Base-by-base conservation (phyloP, 2,329 filamentous ascomycete genomes). In the Fusarium succisae region DNA sequence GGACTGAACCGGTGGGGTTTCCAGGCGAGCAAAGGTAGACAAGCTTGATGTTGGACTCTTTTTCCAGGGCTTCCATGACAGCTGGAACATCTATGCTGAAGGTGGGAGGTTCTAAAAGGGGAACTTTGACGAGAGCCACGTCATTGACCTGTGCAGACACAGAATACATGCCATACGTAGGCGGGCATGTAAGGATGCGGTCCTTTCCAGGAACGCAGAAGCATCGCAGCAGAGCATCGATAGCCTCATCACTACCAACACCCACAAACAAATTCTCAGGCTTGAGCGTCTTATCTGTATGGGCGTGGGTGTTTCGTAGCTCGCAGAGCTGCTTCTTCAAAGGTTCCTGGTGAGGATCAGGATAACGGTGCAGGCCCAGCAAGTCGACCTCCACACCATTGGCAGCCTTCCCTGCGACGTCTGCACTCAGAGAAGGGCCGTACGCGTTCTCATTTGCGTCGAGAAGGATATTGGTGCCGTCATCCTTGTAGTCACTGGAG, bases 361-460 rank as follows among this genome's bases (percentile, higher is more conserved):
- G 96, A 84, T 99, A 99, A 80, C 96, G 91, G 87, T 99, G 93
- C 79, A 99, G 88, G 72, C 94, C 92, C 58, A 94, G 85, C 73
- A 97, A 89, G 83, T 98, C 92, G 26, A 91, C 86, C 35, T 87
- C 86, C 39, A 80, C 79, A n/a, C 81, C 79, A 56, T 79, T 72
- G 62, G 79, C 74, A 17, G 83, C 78, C 39, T 81, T 77, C 66
- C 83, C 83, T 72, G 84, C 84, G 47, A 76, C 63, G 74, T 74
- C 32, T 77, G 84, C 81, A 54, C 89, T 83, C 56, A 98, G 85
- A 4, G 94, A 92, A 1, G 96, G 96, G 1, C 96, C 96, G 79
- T 93, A 98, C 68, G 96, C 95, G 80, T 99, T 99, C 85, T 99
- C 96, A 80, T 99, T 99, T 77, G 96, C 96, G 82, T 99, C 96